phyloP scores from a whole-genome alignment of 768 basidiomycete genomes.

The Trametes cingulata region DNA sequence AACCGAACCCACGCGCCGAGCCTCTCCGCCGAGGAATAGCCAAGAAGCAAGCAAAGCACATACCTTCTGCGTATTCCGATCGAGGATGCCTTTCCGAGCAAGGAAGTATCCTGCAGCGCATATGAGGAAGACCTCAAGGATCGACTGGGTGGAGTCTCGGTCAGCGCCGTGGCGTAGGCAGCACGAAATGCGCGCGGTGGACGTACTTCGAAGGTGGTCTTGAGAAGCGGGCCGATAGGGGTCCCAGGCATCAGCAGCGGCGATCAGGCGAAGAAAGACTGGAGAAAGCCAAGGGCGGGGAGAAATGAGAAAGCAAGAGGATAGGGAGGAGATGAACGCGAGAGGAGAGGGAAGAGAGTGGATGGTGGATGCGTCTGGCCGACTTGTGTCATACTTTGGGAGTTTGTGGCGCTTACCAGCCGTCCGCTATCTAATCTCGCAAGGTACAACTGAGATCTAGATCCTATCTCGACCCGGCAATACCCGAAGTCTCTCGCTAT shows the following conservation, averaged over 20 bases:
- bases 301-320: neutral
- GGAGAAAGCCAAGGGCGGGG: neutral
- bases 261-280: neutral
- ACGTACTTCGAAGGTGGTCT: slow-evolving; percentile 60
- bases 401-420: neutral
- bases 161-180: neutral
- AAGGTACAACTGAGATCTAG: neutral
- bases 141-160: slow-evolving; percentile 54
- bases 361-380: neutral
- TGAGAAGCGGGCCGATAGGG: slow-evolving; percentile 48
- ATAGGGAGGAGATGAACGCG: neutral
- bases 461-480: neutral
- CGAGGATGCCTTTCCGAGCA: slow-evolving; percentile 76
- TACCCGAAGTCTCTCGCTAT: too few relatives aligned
- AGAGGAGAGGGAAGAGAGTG: neutral
- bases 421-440: neutral
- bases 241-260: slow-evolving; percentile 22
- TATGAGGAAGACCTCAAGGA: slow-evolving; percentile 84
- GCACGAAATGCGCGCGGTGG: neutral
- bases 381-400: slow-evolving; percentile 17
- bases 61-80: slow-evolving; percentile 89
- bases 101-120: slow-evolving; percentile 85
- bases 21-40: too few relatives aligned
- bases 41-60: slow-evolving; percentile 19
- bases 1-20: too few relatives aligned